Conservation (phyloP, 208 protist species). For the Endotrypanum monterogeii region DNA sequence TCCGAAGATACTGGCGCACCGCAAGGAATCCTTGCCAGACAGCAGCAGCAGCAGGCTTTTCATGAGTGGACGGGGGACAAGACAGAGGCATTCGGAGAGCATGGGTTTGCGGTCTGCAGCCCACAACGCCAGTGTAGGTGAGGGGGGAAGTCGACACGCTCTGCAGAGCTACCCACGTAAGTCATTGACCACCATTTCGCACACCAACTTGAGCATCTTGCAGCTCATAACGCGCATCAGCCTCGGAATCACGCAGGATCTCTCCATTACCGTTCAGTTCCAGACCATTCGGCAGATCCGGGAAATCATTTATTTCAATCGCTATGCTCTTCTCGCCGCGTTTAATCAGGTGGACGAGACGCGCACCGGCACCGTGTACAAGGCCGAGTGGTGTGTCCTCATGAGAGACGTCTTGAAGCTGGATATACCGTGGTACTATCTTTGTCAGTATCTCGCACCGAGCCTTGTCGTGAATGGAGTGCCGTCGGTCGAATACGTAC, state of each 20-base stretch:
- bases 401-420: conserved; percentile 70
- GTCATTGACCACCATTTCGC: not conserved
- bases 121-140: not conserved
- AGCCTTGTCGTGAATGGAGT: conserved; percentile 61
- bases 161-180: too few relatives aligned
- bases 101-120: not conserved
- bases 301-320: conserved; percentile 74
- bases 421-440: conserved; percentile 87
- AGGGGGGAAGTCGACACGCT: not conserved
- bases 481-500: conserved; percentile 76
- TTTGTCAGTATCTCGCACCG: conserved; percentile 69
- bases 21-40: too few relatives aligned
- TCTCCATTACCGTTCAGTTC: conserved; percentile 46
- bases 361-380: conserved; percentile 75
- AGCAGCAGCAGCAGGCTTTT: too few relatives aligned
- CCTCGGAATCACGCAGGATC: conserved; percentile 17
- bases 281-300: conserved; percentile 57
- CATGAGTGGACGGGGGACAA: not conserved
- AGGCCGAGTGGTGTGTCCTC: conserved; percentile 83
- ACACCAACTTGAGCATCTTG: not conserved
- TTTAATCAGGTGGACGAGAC: conserved; percentile 77
- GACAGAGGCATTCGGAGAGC: not conserved
- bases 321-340: conserved; percentile 70
- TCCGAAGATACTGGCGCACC: too few relatives aligned
- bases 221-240: not conserved